Conservation (phyloP, 163 green algal genomes). For the Volvox carteri region DNA sequence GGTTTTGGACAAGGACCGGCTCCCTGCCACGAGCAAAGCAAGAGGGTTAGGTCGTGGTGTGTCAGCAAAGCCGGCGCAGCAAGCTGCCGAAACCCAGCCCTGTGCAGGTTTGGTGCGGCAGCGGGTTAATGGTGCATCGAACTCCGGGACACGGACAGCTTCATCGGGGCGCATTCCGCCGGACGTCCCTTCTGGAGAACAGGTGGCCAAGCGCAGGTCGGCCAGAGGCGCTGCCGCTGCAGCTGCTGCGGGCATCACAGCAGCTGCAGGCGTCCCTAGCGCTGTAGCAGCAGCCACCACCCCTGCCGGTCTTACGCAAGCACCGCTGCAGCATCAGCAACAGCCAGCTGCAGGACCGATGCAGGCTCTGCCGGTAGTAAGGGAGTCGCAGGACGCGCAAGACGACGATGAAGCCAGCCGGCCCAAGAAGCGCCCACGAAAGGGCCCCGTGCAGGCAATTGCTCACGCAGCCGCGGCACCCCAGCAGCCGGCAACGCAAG, state of each 20-base stretch:
- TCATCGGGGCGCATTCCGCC: too few relatives aligned
- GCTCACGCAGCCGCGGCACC: not conserved
- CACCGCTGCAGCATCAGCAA: not conserved
- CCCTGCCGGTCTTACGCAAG: not conserved
- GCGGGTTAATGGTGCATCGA: too few relatives aligned
- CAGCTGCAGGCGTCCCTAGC: too few relatives aligned
- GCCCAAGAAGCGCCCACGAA: slow-evolving; percentile 2
- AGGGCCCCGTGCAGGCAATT: not conserved
- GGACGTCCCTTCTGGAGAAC: too few relatives aligned
- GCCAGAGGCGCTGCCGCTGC: not conserved
- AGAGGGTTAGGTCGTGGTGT: not conserved
- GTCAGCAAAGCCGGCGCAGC: too few relatives aligned
- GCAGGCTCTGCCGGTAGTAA: not conserved
- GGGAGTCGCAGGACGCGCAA: not conserved
- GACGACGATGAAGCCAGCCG: slow-evolving; percentile 24
- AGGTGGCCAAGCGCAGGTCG: not conserved
- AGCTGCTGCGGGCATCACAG: too few relatives aligned
- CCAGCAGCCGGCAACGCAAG: not conserved
- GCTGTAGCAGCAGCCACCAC: too few relatives aligned
- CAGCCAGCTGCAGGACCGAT: not conserved
- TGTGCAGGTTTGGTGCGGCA: too few relatives aligned
- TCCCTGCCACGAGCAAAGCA: not conserved
- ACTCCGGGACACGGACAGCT: too few relatives aligned
- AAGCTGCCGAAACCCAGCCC: too few relatives aligned
- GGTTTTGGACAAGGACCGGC: not conserved